Conservation (phyloP, 768 basidiomycete species). For the Amanita polypyramis region DNA sequence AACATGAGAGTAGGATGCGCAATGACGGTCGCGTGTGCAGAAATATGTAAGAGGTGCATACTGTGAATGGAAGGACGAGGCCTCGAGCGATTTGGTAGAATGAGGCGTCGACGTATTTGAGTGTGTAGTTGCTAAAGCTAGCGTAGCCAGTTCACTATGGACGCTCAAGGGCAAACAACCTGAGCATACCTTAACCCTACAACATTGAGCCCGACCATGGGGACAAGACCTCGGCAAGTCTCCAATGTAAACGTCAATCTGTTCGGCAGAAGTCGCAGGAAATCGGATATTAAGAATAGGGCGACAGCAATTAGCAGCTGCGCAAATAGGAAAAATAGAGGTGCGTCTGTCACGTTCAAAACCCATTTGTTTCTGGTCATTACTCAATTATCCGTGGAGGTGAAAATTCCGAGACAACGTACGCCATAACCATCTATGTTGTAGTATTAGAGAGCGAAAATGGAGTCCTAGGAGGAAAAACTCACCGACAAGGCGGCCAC, state of each 20-base stretch:
- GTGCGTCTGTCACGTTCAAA: conserved; percentile 58
- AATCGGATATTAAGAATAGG: conserved; percentile 58
- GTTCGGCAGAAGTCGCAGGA: conserved; percentile 54
- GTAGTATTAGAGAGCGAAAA: background rate
- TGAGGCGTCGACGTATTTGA: conserved; percentile 91
- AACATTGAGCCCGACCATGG: conserved; percentile 71
- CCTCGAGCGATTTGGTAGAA: conserved; percentile 96
- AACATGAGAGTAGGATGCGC: conserved; percentile 65
- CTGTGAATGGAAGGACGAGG: conserved; percentile 88
- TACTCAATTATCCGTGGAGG: conserved; percentile 7
- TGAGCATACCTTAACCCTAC: conserved; percentile 63
- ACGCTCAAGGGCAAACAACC: background rate
- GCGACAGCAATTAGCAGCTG: conserved; percentile 75
- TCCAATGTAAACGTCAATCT: conserved; percentile 53
- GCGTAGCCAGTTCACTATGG: background rate
- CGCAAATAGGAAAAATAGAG: conserved; percentile 78
- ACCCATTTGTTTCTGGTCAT: conserved; percentile 82
- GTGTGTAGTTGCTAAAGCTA: conserved; percentile 83
- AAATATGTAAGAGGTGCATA: conserved; percentile 72
- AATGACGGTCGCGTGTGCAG: conserved; percentile 70
- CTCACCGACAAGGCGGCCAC: conserved; percentile 81
- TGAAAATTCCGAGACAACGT: conserved; percentile 9
- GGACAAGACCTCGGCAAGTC: conserved; percentile 60
- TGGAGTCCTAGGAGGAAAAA: conserved; percentile 11
- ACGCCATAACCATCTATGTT: conserved; percentile 86